Percentiles rank a stretch among this genome's conserved stretches.
These are phyloP conservation scores for Mycena floridula DNA, from an alignment of 768 basidiomycete species.

Conservation along the genomic window DNA sequence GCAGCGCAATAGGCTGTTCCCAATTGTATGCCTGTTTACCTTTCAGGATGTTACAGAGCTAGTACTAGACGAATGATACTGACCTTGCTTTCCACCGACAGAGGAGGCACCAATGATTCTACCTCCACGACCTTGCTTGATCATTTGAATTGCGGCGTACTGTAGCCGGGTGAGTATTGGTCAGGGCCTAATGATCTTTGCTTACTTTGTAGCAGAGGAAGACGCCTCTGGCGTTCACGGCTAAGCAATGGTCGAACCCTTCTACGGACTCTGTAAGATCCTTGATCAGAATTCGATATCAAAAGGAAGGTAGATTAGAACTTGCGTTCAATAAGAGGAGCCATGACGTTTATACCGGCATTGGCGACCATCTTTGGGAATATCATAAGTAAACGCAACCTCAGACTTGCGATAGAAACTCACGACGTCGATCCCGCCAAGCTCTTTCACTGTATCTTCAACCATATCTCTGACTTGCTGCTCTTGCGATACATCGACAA, in stretches of 20 bases:
- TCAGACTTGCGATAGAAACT: conserved; percentile 2
- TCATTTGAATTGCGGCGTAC: conserved; percentile 28
- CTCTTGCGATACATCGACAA: conserved; percentile 24
- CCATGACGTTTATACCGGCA: conserved; percentile 10
- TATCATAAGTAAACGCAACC: background rate
- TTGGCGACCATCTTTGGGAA: conserved; percentile 18
- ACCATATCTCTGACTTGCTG: conserved; percentile 21
- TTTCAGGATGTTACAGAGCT: background rate
- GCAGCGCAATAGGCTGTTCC: conserved; percentile 23
- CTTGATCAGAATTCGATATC: background rate
- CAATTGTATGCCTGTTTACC: background rate
- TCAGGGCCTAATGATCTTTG: no score
- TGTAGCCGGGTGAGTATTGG: no score
- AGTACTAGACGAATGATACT: background rate
- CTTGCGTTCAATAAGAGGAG: conserved; percentile 2
- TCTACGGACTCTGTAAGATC: conserved; percentile 9
- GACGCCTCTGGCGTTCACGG: conserved; percentile 23
- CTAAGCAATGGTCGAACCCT: conserved; percentile 14
- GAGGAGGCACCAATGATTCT: conserved; percentile 25
- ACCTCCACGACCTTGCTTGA: conserved; percentile 29
- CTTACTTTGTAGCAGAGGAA: conserved; percentile 32
- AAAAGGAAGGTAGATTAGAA: background rate
- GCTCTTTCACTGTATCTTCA: conserved; percentile 14
- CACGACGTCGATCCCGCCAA: conserved; percentile 25
- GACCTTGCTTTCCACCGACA: conserved; percentile 13